phyloP scores from a whole-genome alignment of 2,329 filamentous ascomycete genomes.

The Cladosporium sp. region DNA sequence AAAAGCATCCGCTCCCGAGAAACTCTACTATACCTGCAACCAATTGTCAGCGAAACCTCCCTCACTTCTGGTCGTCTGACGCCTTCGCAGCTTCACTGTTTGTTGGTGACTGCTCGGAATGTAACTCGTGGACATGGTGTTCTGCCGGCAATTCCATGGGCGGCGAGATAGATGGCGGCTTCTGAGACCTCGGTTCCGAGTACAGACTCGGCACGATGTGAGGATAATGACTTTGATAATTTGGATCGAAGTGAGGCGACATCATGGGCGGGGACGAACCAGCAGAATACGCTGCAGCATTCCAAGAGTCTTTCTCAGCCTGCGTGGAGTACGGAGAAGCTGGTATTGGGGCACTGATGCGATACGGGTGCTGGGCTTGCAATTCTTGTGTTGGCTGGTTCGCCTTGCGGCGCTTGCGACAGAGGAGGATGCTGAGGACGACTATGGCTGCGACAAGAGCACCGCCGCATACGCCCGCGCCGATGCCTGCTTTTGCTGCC shows the following conservation, averaged over 20 bases:
- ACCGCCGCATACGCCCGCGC: constrained; percentile 26
- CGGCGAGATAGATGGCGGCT: not conserved
- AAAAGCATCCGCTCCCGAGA: not conserved
- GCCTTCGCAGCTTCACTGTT: not conserved
- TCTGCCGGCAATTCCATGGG: constrained; percentile 22
- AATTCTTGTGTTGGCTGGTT: constrained; percentile 16
- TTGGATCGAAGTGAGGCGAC: constrained; percentile 19
- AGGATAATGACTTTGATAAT: constrained; percentile 9
- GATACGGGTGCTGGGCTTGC: constrained; percentile 8
- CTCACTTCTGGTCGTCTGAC: not conserved
- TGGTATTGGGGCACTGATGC: constrained; percentile 23
- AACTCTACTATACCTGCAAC: not conserved
- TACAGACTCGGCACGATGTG: constrained; percentile 16
- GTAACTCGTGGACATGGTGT: constrained; percentile 20
- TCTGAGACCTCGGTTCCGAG: constrained; percentile 2
- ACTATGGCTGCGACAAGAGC: constrained; percentile 27
- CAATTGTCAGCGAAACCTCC: not conserved
- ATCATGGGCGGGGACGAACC: constrained; percentile 17
- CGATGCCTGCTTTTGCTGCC: constrained; percentile 32
- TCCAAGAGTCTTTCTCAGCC: constrained; percentile 1
- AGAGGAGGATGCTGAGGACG: constrained; percentile 23
- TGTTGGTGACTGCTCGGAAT: not conserved
- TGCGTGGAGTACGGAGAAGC: constrained; percentile 21
- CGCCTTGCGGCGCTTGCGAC: constrained; percentile 23
- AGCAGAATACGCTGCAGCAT: not conserved